Base-by-base conservation (phyloP, 2,329 filamentous ascomycete genomes). In the Diaporthe sp. region DNA sequence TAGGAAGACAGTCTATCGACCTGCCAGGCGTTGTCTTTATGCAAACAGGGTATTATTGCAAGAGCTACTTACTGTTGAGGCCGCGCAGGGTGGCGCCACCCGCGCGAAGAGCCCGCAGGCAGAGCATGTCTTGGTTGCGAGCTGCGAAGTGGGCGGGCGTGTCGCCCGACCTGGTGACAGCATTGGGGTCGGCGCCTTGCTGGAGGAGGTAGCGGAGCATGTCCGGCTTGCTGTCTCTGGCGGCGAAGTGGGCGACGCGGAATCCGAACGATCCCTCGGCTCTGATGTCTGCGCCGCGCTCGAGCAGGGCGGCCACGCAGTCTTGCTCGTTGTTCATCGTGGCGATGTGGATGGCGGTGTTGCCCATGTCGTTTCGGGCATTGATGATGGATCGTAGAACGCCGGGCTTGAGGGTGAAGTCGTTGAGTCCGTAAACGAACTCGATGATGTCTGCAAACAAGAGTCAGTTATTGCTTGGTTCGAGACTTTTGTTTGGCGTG, bases 11-110 rank as follows among this genome's bases (percentile, higher is more conserved):
- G 17, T 22, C 3, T 9, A 17, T 5, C 28, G 22, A 42, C n/a
- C 17, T n/a, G 44, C 13, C 3, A 25, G 34, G 10, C 31, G 15
- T 8, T 34, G 7, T 49, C 5, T 28, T 68, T 39, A 4, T n/a
- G 34, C 4, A 17, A 67, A n/a, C 13, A 7, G 13, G 25, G 37
- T 10, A 3, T 17, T 34, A 0, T 2, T 10, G 31, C 8, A 15
- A 8, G 13, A 7, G n/a, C 13, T 55, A 22, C 65, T 69, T 55
- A 69, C 65, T 69, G 65, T 69, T 69, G 4, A 31, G 7, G 22
- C 15, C 34, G 5, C 13, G 49, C 34, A 69, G 13, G n/a, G 10
- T 9, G 2, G 65, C 49, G 2, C 49, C 46, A 28, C 8, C 22
- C 17, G 25, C n/a, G 10, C 22, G 17, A 28, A 69, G 65, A 42